Percentiles rank a stretch among this genome's conserved stretches.
These are phyloP conservation scores for Aspergillus awamori DNA, from an alignment of 2,329 filamentous ascomycete genomes.

Conservation along the genomic window DNA sequence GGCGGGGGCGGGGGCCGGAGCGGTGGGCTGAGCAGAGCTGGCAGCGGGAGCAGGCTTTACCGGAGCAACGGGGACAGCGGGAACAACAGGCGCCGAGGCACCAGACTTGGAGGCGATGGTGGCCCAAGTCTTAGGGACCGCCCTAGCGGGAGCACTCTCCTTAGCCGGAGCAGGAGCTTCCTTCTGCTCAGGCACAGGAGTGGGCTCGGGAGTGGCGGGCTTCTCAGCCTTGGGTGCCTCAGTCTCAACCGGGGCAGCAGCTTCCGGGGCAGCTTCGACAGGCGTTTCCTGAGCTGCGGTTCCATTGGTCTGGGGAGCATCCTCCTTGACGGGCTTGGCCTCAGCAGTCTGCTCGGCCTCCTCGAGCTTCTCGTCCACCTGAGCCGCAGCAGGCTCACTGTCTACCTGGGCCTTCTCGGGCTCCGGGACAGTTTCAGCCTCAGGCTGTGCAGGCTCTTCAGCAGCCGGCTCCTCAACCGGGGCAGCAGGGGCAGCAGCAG, in stretches of 20 bases:
- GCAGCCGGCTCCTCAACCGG: slow-evolving; percentile 45
- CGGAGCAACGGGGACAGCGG: slow-evolving; percentile 37
- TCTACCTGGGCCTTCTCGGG: slow-evolving; percentile 36
- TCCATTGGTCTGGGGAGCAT: slow-evolving; percentile 42
- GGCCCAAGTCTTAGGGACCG: slow-evolving; percentile 66
- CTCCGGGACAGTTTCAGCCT: slow-evolving; percentile 37
- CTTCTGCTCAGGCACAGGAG: slow-evolving; percentile 54
- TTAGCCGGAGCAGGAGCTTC: slow-evolving; percentile 57
- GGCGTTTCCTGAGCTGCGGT: slow-evolving; percentile 25
- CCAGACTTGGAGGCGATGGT: slow-evolving; percentile 58
- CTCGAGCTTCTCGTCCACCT: slow-evolving; percentile 77
- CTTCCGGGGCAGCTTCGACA: slow-evolving; percentile 24
- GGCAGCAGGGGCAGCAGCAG: slow-evolving; percentile 47
- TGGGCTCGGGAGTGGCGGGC: slow-evolving; percentile 65
- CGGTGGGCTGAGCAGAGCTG: slow-evolving; percentile 38
- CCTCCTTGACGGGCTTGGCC: slow-evolving; percentile 33
- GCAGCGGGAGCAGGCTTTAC: slow-evolving; percentile 39
- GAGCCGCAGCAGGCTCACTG: slow-evolving; percentile 50
- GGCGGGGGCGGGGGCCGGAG: slow-evolving; percentile 37
- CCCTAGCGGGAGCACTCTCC: slow-evolving; percentile 50
- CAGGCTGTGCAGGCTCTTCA: slow-evolving; percentile 49
- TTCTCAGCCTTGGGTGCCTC: slow-evolving; percentile 59
- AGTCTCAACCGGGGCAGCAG: slow-evolving; percentile 40
- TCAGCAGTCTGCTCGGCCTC: slow-evolving; percentile 57
- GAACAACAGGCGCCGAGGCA: slow-evolving; percentile 41